Conservation (phyloP, 768 basidiomycete species). For the Tephrocybe sp. region DNA sequence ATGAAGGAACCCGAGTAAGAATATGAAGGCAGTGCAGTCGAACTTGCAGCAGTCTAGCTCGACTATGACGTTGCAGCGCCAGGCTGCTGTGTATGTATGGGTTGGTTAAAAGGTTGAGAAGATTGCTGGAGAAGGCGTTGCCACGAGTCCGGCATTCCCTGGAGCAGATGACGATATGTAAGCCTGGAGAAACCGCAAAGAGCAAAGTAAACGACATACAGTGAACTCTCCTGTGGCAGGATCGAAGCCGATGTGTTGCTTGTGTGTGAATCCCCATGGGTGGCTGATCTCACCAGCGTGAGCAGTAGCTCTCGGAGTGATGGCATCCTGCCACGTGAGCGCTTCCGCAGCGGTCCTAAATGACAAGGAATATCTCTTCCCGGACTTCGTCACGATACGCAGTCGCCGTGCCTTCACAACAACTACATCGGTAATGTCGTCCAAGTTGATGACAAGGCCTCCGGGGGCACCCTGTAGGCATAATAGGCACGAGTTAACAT, state of each 20-base stretch:
- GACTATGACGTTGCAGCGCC: background rate
- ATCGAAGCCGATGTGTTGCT: constrained; percentile 33
- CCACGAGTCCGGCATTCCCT: constrained; percentile 27
- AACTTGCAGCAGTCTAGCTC: background rate
- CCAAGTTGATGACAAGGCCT: constrained; percentile 21
- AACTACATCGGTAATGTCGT: constrained; percentile 24
- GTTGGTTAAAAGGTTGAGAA: background rate
- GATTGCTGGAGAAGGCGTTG: constrained; percentile 12
- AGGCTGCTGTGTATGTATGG: constrained; percentile 1
- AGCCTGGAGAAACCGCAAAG: background rate
- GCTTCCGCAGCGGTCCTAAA: constrained; percentile 28
- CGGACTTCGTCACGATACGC: constrained; percentile 17
- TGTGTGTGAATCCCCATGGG: constrained; percentile 33
- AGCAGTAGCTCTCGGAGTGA: constrained; percentile 26
- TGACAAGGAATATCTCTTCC: constrained; percentile 27
- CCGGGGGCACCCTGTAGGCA: constrained; percentile 7
- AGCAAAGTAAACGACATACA: constrained; percentile 7
- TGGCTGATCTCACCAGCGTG: constrained; percentile 22
- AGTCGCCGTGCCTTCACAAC: constrained; percentile 13
- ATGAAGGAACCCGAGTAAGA: background rate
- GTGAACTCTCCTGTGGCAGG: constrained; percentile 27
- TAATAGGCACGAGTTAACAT: too few relatives aligned
- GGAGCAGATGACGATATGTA: background rate
- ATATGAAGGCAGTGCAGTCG: background rate
- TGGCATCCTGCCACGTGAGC: constrained; percentile 31